Conservation (phyloP, 176 grass and related monocot genomes). For the Musa beccarii region DNA sequence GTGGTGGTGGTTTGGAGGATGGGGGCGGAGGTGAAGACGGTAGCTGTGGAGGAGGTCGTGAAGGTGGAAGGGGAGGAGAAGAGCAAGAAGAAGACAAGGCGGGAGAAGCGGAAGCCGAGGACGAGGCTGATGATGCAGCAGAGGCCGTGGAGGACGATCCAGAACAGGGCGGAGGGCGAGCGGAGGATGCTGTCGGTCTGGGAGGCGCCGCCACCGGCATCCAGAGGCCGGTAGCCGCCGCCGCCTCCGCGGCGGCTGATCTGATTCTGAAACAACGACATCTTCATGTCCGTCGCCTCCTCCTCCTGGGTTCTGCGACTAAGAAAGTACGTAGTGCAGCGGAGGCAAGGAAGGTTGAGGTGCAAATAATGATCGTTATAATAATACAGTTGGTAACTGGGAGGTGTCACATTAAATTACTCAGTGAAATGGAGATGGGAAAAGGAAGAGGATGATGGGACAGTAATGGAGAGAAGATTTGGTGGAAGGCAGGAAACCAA, state of each 20-base stretch:
- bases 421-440: background rate
- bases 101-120: constrained; percentile 88
- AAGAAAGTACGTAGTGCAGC: background rate
- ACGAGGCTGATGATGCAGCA: constrained; percentile 77
- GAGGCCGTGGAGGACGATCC: constrained; percentile 71
- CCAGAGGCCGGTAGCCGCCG: constrained; percentile 15
- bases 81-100: constrained; percentile 80
- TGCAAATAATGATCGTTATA: no score
- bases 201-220: background rate
- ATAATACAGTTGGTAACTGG: background rate
- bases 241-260: constrained; percentile 21
- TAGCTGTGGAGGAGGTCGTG: constrained; percentile 20
- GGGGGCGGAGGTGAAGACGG: constrained; percentile 32
- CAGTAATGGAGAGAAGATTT: background rate
- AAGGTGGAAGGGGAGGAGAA: constrained; percentile 53
- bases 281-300: constrained; percentile 28
- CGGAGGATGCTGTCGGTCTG: constrained; percentile 8
- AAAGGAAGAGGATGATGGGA: background rate
- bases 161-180: constrained; percentile 34
- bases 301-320: background rate
- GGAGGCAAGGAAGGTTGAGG: background rate
- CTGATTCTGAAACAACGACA: constrained; percentile 32
- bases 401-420: background rate
- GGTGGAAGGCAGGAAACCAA: background rate
- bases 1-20: constrained; percentile 27